Evolutionary conservation across 148 eudicot genomes (phyloP), one percentile per base, ranked within the genome.

Genomic region (Fagopyrum esculentum): DNA sequence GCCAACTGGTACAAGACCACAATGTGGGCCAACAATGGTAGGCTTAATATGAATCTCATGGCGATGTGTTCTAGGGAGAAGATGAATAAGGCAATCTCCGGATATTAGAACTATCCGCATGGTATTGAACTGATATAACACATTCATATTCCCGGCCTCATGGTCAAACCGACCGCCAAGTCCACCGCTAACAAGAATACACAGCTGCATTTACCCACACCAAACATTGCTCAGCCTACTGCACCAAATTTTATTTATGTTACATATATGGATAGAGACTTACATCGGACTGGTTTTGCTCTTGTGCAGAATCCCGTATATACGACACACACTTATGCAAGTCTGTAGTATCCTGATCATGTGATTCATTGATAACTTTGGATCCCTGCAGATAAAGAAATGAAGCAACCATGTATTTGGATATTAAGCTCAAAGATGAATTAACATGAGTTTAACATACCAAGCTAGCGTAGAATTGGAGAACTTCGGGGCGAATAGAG

Each of bases 101-200:
- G 94, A 91, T 44, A 93, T 76, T 78, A 93, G 94, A 76, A 91
- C 78, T 78, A 93, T 83, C 47, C 89, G 80, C 77, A 82, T 35
- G 76, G 77, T 72, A 64, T 92, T 81, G 86, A 93, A 93, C 74
- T 74, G 82, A 72, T 81, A 93, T 45, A 93, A 81, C 46, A 89
- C 89, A 75, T 93, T 93, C 70, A 93, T 84, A 74, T 91, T 93
- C 74, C 98, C 98, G 46, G 90, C 82, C 83, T 91, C 97, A 66
- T 93, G 98, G 81, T 93, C 98, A 79, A 93, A 93, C 77, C 98
- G 84, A 45, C 98, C 97, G 79, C 98, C 98, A 76, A 89, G 90
- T 60, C 91, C 98, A 77, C 98, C 97, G 68, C 93, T 84, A 72
- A 87, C 94, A 78, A 93, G 89, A 79, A 93, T 80, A 75, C 97